Percentiles rank a stretch among this genome's conserved stretches.
These are phyloP conservation scores for Apostasia shenzhenica DNA, from an alignment of 106 monocot genomes.

Conservation along the genomic window DNA sequence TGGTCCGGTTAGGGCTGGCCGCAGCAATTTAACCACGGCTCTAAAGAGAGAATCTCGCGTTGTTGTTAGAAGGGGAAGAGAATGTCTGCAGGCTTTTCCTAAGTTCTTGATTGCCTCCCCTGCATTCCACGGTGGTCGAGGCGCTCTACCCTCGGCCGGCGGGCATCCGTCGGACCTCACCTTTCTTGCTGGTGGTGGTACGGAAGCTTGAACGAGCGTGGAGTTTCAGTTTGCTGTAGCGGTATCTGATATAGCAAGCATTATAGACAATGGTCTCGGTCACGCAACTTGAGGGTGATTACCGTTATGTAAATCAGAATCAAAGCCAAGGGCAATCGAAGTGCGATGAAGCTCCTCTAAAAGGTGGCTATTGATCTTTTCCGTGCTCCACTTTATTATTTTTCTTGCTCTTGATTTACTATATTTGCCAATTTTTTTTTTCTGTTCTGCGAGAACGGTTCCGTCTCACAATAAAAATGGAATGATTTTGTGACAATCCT, in stretches of 20 bases:
- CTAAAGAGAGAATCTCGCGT: conserved; percentile 41
- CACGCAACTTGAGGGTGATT: conserved; percentile 31
- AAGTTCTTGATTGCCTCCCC: conserved; percentile 81
- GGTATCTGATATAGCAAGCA: not conserved
- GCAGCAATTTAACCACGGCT: conserved; percentile 60
- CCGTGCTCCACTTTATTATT: not conserved
- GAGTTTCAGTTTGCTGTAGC: conserved; percentile 4
- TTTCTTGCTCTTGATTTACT: not conserved
- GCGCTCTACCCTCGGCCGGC: conserved; percentile 87
- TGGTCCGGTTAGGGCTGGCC: conserved; percentile 85
- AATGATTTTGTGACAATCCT: too few species aligned
- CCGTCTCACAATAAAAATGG: too few species aligned
- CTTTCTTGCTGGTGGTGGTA: conserved; percentile 74
- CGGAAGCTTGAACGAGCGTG: conserved; percentile 19
- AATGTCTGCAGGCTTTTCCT: conserved; percentile 51
- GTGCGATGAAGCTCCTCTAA: conserved; percentile 12
- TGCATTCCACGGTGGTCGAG: conserved; percentile 88
- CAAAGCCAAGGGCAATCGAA: conserved; percentile 18
- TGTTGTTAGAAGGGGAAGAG: conserved; percentile 51
- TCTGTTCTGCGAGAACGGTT: too few species aligned
- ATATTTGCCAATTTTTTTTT: too few species aligned
- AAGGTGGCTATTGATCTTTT: conserved; percentile 17
- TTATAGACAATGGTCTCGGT: conserved; percentile 45
- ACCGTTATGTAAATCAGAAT: conserved; percentile 27
- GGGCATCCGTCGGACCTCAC: conserved; percentile 91